phyloP scores from a whole-genome alignment of 1,284 basidiomycete species.

The Lentinula novae-zelandiae region DNA sequence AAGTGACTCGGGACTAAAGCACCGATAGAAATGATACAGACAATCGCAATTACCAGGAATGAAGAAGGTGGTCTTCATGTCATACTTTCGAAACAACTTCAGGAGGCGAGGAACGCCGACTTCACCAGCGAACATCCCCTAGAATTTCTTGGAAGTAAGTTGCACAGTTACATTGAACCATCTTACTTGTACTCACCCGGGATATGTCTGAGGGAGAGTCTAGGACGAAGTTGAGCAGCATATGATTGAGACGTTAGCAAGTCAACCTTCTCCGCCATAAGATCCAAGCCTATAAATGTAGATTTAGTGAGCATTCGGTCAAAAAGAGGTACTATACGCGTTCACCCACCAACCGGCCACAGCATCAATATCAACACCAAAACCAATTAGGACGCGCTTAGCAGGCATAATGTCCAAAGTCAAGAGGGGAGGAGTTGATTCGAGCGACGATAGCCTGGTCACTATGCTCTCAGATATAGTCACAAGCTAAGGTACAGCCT shows the following conservation, averaged over 20 bases:
- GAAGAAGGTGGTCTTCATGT: conserved; percentile 66
- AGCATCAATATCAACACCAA: conserved; percentile 63
- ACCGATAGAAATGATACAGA: background rate
- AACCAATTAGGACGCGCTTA: conserved; percentile 43
- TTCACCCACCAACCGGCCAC: conserved; percentile 55
- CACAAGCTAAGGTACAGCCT: background rate
- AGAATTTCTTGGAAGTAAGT: background rate
- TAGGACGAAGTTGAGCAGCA: background rate
- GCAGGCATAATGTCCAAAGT: conserved; percentile 32
- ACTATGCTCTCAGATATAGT: background rate
- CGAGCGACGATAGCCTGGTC: background rate
- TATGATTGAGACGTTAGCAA: background rate
- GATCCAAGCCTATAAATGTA: conserved; percentile 53
- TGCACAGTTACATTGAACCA: background rate
- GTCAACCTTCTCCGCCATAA: conserved; percentile 51
- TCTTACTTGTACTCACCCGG: conserved; percentile 32
- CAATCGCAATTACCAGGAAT: conserved; percentile 48
- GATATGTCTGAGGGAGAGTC: conserved; percentile 66
- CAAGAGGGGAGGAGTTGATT: background rate
- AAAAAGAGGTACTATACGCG: background rate
- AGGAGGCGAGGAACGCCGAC: conserved; percentile 66
- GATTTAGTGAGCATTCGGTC: background rate
- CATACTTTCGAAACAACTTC: conserved; percentile 71
- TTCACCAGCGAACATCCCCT: conserved; percentile 74
- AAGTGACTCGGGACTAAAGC: background rate